Percentiles rank a stretch among this genome's conserved stretches.
phyloP scores from a whole-genome alignment of 345 rosid genomes.

The Adansonia digitata region DNA sequence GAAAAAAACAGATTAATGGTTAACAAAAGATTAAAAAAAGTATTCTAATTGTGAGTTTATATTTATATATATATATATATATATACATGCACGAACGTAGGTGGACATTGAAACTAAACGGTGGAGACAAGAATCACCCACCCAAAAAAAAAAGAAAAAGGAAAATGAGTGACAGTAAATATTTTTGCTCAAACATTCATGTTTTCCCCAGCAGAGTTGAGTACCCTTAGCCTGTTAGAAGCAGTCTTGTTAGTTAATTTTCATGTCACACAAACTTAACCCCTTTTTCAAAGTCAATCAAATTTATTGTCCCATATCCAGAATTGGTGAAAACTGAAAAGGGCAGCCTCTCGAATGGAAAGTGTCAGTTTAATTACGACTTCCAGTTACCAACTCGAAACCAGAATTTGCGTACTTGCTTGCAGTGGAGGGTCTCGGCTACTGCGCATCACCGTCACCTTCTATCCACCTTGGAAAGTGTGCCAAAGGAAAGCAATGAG shows the following conservation, averaged over 20 bases:
- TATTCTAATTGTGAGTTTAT: too few species aligned
- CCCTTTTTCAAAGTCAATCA: not conserved
- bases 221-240: not conserved
- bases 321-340: not conserved
- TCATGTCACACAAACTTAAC: not conserved
- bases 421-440: not conserved
- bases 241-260: not conserved
- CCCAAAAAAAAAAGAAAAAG: too few species aligned
- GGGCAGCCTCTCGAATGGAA: not conserved
- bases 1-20: too few species aligned
- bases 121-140: not conserved
- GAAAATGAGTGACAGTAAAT: too few species aligned
- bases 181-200: not conserved
- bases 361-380: not conserved
- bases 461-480: slow-evolving; percentile 15
- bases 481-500: slow-evolving; percentile 5
- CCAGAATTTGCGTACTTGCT: not conserved
- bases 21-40: too few species aligned
- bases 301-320: not conserved
- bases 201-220: not conserved
- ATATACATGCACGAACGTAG: too few species aligned
- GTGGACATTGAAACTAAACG: too few species aligned
- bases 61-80: too few species aligned
- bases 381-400: not conserved
- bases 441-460: slow-evolving; percentile 8